phyloP scores from a whole-genome alignment of 148 eudicot genomes.

The Salicornia ramosissima region DNA sequence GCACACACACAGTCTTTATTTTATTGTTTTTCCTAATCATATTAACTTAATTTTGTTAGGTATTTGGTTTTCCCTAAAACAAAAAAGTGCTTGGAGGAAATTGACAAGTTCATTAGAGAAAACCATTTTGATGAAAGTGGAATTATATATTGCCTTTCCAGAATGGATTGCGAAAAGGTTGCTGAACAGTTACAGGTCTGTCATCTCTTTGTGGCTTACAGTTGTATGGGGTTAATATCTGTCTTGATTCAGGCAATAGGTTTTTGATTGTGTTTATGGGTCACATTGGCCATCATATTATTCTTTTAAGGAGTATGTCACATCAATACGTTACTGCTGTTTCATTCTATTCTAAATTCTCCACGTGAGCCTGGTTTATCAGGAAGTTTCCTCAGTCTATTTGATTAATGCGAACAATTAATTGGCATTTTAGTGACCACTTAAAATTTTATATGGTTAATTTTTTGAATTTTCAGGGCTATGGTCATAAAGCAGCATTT shows the following conservation, averaged over 20 bases:
- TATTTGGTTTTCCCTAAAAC: conserved; percentile 90
- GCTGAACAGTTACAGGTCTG: conserved; percentile 84
- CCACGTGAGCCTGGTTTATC: background rate
- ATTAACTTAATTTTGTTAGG: conserved; percentile 35
- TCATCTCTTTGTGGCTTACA: conserved; percentile 11
- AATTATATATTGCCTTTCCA: conserved; percentile 93
- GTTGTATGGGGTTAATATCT: background rate
- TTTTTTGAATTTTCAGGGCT: conserved; percentile 43
- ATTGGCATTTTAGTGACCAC: background rate
- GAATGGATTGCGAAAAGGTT: conserved; percentile 97
- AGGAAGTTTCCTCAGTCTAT: background rate
- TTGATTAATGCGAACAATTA: background rate
- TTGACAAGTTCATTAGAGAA: conserved; percentile 63
- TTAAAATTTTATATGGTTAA: background rate
- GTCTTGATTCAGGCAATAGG: background rate
- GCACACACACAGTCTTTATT: no score
- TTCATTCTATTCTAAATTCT: background rate
- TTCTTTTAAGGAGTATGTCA: background rate
- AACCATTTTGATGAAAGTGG: conserved; percentile 91
- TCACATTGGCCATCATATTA: background rate
- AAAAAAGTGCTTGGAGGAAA: conserved; percentile 88
- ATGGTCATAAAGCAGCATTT: conserved; percentile 82
- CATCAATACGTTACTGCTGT: background rate
- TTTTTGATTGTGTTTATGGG: background rate
- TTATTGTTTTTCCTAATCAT: no score